phyloP scores from a whole-genome alignment of 345 rosid genomes.

The Citrus australasica region DNA sequence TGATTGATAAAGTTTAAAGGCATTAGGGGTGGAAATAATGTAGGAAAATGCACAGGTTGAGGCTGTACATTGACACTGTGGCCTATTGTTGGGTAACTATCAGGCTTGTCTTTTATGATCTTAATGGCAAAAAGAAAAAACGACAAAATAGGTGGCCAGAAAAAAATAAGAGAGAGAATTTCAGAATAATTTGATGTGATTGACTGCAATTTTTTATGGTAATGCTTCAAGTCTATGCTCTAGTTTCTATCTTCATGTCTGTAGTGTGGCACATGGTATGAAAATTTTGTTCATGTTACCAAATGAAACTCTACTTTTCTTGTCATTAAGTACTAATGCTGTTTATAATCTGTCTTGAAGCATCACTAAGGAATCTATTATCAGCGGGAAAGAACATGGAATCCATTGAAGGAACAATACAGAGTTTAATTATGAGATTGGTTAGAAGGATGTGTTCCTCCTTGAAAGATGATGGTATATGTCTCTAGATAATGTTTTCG shows the following conservation, averaged over 20 bases:
- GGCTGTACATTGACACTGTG: not conserved
- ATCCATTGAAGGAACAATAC: slow-evolving; percentile 52
- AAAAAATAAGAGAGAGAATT: not conserved
- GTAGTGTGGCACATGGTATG: not conserved
- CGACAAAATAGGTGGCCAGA: not conserved
- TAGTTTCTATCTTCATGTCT: not conserved
- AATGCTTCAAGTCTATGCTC: not conserved
- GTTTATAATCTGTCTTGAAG: slow-evolving; percentile 33
- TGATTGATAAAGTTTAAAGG: not conserved
- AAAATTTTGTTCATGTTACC: not conserved
- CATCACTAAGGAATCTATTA: slow-evolving; percentile 54
- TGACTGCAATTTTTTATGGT: not conserved
- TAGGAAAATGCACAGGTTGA: not conserved
- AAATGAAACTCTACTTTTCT: not conserved
- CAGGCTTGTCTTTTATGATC: not conserved
- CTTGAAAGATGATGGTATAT: slow-evolving; percentile 43
- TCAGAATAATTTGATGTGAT: not conserved
- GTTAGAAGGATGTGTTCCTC: slow-evolving; percentile 64
- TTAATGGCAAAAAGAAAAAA: not conserved
- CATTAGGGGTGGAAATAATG: not conserved
- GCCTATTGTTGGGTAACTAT: not conserved
- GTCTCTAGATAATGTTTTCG: not conserved
- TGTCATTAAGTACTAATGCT: not conserved
- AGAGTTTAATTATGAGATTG: slow-evolving; percentile 51
- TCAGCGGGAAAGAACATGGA: slow-evolving; percentile 45